Conservation (phyloP, 1,284 basidiomycete genomes). For the Ganoderma sp. region DNA sequence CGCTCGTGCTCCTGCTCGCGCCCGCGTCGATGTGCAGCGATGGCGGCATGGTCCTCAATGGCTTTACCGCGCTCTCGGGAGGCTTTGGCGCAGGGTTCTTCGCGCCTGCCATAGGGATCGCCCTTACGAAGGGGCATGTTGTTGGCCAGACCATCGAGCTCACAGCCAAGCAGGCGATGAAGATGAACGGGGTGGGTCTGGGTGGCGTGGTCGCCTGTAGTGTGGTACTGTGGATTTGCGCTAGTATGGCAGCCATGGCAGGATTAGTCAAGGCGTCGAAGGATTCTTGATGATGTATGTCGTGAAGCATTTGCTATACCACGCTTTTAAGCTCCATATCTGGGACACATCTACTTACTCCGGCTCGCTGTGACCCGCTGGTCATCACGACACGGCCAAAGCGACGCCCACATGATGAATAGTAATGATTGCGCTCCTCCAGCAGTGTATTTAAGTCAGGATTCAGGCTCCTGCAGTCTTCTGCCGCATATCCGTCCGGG, state of each 20-base stretch:
- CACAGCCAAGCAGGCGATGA: not conserved
- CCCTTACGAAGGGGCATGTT: not conserved
- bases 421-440: not conserved
- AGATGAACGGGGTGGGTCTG: not conserved
- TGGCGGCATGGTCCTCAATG: not conserved
- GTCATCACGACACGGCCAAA: not conserved
- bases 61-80: not conserved
- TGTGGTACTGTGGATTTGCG: no score
- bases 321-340: not conserved
- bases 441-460: not conserved
- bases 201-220: not conserved
- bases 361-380: not conserved
- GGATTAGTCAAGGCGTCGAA: not conserved
- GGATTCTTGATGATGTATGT: not conserved
- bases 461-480: not conserved
- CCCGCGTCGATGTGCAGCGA: not conserved
- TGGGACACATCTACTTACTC: no score
- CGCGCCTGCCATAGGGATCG: conserved; percentile 1
- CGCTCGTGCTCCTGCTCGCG: not conserved
- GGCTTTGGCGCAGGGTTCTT: not conserved
- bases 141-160: not conserved
- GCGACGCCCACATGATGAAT: not conserved
- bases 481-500: not conserved
- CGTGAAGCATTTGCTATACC: not conserved
- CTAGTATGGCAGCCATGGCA: no score